Conservation (phyloP, 345 rosid genomes). For the Laguncularia racemosa region DNA sequence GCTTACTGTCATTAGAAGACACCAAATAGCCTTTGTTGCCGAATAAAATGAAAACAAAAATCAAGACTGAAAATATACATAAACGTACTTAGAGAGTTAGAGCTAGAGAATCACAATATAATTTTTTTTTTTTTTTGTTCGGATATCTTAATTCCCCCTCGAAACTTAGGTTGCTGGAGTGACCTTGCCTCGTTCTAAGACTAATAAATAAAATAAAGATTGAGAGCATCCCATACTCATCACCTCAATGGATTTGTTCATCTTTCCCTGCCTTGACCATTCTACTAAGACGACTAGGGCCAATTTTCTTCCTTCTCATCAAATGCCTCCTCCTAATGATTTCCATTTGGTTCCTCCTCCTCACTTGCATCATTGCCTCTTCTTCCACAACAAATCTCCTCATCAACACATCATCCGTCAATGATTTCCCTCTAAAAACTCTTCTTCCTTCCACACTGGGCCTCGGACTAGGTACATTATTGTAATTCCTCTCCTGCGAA, state of each 20-base stretch:
- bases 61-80: too few species aligned
- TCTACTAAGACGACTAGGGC: conserved; percentile 83
- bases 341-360: conserved; percentile 82
- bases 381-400: conserved; percentile 91
- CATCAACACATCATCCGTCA: conserved; percentile 83
- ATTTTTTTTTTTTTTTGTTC: too few species aligned
- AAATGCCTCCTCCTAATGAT: conserved; percentile 56
- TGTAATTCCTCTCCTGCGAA: conserved; percentile 16
- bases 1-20: too few species aligned
- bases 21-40: too few species aligned
- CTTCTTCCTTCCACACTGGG: conserved; percentile 60
- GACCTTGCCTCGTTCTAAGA: too few species aligned
- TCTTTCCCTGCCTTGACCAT: conserved; percentile 53
- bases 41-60: too few species aligned
- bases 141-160: too few species aligned
- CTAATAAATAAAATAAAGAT: not conserved
- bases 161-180: too few species aligned
- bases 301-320: conserved; percentile 68
- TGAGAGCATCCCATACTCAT: not conserved
- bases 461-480: conserved; percentile 16
- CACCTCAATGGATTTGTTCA: not conserved
- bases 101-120: too few species aligned
- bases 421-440: conserved; percentile 77
- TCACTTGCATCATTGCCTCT: conserved; percentile 80
- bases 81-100: too few species aligned